phyloP scores from a whole-genome alignment of 331 rosid species.

The Acacia pycnantha region DNA sequence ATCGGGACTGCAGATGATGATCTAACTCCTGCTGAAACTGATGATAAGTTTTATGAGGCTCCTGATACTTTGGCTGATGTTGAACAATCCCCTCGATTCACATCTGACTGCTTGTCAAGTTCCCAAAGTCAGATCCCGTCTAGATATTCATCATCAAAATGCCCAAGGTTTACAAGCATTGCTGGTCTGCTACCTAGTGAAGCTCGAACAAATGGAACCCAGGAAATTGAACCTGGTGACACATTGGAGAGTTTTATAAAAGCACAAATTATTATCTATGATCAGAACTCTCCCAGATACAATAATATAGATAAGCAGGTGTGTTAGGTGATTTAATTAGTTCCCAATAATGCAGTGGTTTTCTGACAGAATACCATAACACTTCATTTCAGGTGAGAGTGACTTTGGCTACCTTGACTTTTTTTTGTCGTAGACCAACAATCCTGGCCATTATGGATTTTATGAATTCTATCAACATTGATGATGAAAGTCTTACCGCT shows the following conservation, averaged over 20 bases:
- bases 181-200: slow-evolving; percentile 78
- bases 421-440: slow-evolving; percentile 90
- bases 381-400: slow-evolving; percentile 63
- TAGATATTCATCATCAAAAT: slow-evolving; percentile 36
- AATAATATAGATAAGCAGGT: slow-evolving; percentile 79
- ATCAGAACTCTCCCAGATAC: slow-evolving; percentile 76
- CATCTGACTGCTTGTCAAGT: slow-evolving; percentile 30
- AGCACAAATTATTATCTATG: slow-evolving; percentile 77
- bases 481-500: slow-evolving; percentile 55
- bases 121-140: slow-evolving; percentile 28
- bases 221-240: slow-evolving; percentile 49
- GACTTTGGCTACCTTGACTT: slow-evolving; percentile 84
- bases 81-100: slow-evolving; percentile 53
- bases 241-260: slow-evolving; percentile 79
- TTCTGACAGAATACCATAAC: slow-evolving; percentile 23
- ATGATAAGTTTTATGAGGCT: slow-evolving; percentile 91
- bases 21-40: slow-evolving; percentile 49
- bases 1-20: slow-evolving; percentile 57
- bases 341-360: slow-evolving; percentile 22
- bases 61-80: slow-evolving; percentile 71
- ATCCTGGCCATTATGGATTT: slow-evolving; percentile 86
- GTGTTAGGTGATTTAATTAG: slow-evolving; percentile 28
- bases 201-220: slow-evolving; percentile 35
- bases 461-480: slow-evolving; percentile 66
- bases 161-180: slow-evolving; percentile 67